A percentile compares a stretch with the other conserved stretches of the same genome.
These are phyloP conservation scores for Trichoderma gracile DNA, from an alignment of 2,329 filamentous ascomycete species.

Conservation along the genomic window DNA sequence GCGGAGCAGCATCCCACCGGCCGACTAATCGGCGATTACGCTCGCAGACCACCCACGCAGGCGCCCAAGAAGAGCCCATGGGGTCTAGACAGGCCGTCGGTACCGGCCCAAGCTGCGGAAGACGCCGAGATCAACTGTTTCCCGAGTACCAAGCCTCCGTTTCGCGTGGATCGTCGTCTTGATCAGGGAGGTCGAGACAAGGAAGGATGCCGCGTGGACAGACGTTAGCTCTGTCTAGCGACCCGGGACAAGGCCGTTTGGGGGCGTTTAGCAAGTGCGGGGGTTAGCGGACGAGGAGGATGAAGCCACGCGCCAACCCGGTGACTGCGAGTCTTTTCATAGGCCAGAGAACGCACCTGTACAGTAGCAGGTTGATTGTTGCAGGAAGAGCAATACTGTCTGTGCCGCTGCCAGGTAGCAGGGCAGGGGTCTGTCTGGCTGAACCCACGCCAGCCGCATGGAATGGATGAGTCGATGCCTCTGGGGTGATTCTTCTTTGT, in stretches of 20 bases:
- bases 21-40: background rate
- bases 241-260: slow-evolving; percentile 17
- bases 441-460: slow-evolving; percentile 16
- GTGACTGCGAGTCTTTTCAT: background rate
- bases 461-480: background rate
- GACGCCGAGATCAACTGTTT: slow-evolving; percentile 5
- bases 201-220: slow-evolving; percentile 23
- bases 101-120: slow-evolving; percentile 3
- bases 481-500: background rate
- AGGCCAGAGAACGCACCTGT: background rate
- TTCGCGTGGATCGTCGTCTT: slow-evolving; percentile 19
- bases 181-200: slow-evolving; percentile 19
- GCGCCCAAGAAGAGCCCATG: background rate
- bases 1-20: slow-evolving; percentile 5
- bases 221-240: slow-evolving; percentile 11
- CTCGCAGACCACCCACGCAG: slow-evolving; percentile 5
- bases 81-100: background rate
- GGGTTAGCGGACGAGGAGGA: slow-evolving; percentile 20
- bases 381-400: background rate
- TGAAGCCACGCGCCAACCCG: slow-evolving; percentile 10
- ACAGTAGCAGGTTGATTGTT: background rate
- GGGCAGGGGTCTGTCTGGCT: slow-evolving; percentile 7
- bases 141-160: slow-evolving; percentile 12
- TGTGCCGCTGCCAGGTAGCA: background rate
- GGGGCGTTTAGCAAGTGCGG: slow-evolving; percentile 20